A percentile compares a stretch with the other conserved stretches of the same genome.
phyloP scores from a whole-genome alignment of 2,329 filamentous ascomycete genomes.

The Ilyonectria sp. region DNA sequence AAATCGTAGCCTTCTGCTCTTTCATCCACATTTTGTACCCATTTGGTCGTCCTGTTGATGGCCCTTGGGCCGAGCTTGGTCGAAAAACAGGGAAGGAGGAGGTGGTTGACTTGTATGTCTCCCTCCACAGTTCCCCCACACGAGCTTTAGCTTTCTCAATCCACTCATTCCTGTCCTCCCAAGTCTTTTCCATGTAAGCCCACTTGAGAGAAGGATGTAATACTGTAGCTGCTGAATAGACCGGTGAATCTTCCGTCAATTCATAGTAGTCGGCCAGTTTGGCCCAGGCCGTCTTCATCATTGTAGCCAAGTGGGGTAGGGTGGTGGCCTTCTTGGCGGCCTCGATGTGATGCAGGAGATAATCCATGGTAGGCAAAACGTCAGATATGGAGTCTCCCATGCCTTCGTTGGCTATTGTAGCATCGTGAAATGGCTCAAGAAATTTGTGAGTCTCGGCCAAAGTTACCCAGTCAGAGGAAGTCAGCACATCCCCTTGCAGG shows the following conservation, averaged over 20 bases:
- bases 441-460: background rate
- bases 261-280: conserved; percentile 5
- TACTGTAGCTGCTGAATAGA: conserved; percentile 4
- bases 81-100: background rate
- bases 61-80: background rate
- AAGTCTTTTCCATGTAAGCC: background rate
- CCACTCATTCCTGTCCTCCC: conserved; percentile 1
- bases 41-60: conserved; percentile 1
- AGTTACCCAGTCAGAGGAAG: conserved; percentile 6
- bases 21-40: background rate
- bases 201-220: conserved; percentile 5
- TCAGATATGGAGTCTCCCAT: background rate
- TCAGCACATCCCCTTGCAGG: conserved; percentile 1
- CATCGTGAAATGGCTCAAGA: conserved; percentile 4
- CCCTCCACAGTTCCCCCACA: background rate
- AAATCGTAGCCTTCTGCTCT: background rate
- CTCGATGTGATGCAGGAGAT: background rate
- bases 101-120: conserved; percentile 1
- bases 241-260: background rate
- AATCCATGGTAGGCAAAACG: conserved; percentile 1
- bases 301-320: background rate
- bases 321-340: background rate
- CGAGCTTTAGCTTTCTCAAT: background rate
- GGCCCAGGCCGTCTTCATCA: conserved; percentile 3
- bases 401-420: background rate